Evolutionary conservation across 257 asterid genomes (phyloP).

Genomic region (Capsicum baccatum): DNA sequence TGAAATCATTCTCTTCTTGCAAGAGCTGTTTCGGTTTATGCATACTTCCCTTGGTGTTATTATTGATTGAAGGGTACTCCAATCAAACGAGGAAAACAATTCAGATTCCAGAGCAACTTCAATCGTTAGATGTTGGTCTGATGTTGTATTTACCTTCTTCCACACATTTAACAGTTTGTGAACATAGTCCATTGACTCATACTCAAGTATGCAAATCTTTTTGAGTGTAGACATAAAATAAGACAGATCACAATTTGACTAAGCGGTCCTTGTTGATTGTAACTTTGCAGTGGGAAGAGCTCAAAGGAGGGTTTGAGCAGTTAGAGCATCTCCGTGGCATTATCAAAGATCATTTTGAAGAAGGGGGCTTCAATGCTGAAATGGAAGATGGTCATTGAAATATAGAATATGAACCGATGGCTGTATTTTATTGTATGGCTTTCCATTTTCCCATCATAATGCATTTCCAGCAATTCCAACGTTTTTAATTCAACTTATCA

Average conservation of each 20-base stretch:
- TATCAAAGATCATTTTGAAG: conserved; percentile 48
- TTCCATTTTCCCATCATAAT: neutral
- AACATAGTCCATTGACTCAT: neutral
- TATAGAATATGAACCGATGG: neutral
- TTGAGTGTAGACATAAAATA: neutral
- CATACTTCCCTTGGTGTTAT: neutral
- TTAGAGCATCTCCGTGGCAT: conserved; percentile 72
- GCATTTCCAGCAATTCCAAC: neutral
- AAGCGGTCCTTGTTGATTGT: conserved; percentile 20
- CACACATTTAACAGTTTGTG: conserved; percentile 2
- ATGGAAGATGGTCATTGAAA: conserved; percentile 23
- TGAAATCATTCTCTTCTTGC: neutral
- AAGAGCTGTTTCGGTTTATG: neutral
- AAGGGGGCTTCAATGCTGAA: conserved; percentile 26
- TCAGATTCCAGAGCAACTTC: neutral
- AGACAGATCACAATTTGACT: neutral
- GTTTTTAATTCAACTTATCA: neutral
- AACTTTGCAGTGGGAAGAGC: conserved; percentile 88
- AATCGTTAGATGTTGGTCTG: neutral
- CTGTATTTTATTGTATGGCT: neutral
- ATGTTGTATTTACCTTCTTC: conserved; percentile 1
- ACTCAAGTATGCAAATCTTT: neutral
- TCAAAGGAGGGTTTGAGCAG: conserved; percentile 84
- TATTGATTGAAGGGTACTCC: neutral
- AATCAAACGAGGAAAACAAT: neutral